phyloP scores from a whole-genome alignment of 805 yeast genomes.

The Yarrowia keelungensis region DNA sequence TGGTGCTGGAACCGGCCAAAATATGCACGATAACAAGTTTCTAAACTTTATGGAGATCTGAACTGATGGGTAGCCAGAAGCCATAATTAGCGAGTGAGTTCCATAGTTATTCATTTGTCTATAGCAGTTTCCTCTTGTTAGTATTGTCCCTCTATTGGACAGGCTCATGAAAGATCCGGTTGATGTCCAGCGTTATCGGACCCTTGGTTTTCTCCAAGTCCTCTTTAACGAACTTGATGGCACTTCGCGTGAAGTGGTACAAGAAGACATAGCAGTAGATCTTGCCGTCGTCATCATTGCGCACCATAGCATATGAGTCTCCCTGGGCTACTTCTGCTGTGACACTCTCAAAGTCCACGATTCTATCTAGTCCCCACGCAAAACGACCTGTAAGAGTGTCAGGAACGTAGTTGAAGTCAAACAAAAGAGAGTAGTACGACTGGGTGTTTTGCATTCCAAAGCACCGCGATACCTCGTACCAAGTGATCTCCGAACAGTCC shows the following conservation, averaged over 20 bases:
- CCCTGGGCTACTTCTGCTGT: background rate
- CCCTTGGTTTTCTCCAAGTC: background rate
- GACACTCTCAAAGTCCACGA: slow-evolving; percentile 1
- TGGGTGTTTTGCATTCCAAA: background rate
- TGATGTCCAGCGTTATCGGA: background rate
- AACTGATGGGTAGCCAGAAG: too few species aligned
- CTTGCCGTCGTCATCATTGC: background rate
- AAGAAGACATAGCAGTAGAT: slow-evolving; percentile 10
- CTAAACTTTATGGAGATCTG: background rate
- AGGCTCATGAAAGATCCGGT: background rate
- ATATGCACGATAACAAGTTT: slow-evolving; percentile 11
- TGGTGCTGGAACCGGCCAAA: slow-evolving; percentile 9
- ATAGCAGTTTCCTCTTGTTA: background rate
- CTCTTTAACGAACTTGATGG: background rate
- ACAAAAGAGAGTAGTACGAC: background rate
- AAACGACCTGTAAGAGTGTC: background rate
- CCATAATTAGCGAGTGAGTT: too few species aligned
- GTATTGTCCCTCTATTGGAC: background rate
- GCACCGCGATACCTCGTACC: slow-evolving; percentile 3
- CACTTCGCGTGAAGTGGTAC: background rate
- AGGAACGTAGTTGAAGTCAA: slow-evolving; percentile 10
- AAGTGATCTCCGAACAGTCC: background rate
- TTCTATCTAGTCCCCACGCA: slow-evolving; percentile 12
- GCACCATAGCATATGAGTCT: slow-evolving; percentile 1
- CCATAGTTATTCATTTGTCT: background rate